Evolutionary conservation across 192 early-diverging fungal genomes (phyloP).

Genomic region (Backusella australiensis): DNA sequence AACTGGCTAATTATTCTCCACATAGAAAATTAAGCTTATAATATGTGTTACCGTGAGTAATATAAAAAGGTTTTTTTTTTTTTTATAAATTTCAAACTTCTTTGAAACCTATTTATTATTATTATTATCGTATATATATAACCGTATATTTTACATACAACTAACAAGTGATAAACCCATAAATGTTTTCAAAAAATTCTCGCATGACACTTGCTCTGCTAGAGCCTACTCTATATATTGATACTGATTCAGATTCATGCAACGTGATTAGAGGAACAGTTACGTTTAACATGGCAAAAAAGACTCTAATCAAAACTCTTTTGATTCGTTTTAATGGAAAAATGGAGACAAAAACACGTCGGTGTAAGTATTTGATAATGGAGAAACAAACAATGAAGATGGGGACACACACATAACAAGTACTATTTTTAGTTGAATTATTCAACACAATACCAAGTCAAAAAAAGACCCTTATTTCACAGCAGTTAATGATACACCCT

Average conservation of each 20-base stretch:
- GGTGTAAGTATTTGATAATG: not conserved
- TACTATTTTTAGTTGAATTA: not conserved
- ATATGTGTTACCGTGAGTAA: too few species aligned
- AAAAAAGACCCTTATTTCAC: not conserved
- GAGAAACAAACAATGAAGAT: not conserved
- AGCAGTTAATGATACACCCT: not conserved
- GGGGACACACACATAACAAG: not conserved
- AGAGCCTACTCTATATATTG: slow-evolving; percentile 3
- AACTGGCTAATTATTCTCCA: too few species aligned
- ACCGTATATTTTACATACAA: too few species aligned
- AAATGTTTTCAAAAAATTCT: not conserved
- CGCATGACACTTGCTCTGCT: not conserved
- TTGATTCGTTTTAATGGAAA: not conserved
- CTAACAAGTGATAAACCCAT: not conserved
- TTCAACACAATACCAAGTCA: not conserved
- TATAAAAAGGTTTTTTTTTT: too few species aligned
- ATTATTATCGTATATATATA: too few species aligned
- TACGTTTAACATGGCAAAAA: not conserved
- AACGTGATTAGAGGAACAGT: slow-evolving; percentile 9
- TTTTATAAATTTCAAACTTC: too few species aligned
- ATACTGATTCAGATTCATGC: not conserved
- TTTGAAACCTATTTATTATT: too few species aligned
- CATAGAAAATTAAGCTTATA: too few species aligned
- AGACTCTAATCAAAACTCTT: not conserved
- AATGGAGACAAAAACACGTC: not conserved